Evolutionary conservation across 192 early-diverging fungal species (phyloP).

Genomic region (Backusella morwellensis): DNA sequence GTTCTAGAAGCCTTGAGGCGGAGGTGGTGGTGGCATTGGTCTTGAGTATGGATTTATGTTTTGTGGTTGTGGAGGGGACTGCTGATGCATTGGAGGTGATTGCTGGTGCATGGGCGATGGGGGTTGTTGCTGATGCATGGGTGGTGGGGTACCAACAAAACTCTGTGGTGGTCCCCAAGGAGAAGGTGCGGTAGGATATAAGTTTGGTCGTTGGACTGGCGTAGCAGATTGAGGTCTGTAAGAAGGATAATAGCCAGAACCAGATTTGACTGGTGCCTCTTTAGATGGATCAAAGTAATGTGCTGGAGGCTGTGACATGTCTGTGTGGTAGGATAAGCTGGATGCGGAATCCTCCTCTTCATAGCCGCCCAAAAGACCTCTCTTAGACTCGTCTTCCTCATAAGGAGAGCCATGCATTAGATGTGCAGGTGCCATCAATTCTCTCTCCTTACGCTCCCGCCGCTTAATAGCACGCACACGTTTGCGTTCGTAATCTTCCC

Average conservation of each 20-base stretch:
- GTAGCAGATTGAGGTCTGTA: constrained; percentile 26
- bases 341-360: constrained; percentile 37
- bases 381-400: constrained; percentile 14
- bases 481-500: constrained; percentile 85
- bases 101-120: background rate
- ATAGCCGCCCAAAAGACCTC: constrained; percentile 27
- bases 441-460: constrained; percentile 57
- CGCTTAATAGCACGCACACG: constrained; percentile 68
- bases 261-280: constrained; percentile 30
- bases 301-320: background rate
- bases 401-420: constrained; percentile 5
- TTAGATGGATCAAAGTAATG: constrained; percentile 42
- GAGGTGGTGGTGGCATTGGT: background rate
- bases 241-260: constrained; percentile 32
- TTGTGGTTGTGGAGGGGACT: background rate
- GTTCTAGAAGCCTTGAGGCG: constrained; percentile 4
- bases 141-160: background rate
- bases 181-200: background rate
- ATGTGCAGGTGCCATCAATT: constrained; percentile 16
- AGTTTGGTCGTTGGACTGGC: background rate
- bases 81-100: background rate
- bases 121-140: background rate
- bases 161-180: constrained; percentile 12
- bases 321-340: constrained; percentile 8
- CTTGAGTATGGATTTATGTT: background rate